Evolutionary conservation across 2,329 filamentous ascomycete genomes (phyloP), one percentile per base, ranked within the genome.

Genomic region (Colletotrichum sublineola): DNA sequence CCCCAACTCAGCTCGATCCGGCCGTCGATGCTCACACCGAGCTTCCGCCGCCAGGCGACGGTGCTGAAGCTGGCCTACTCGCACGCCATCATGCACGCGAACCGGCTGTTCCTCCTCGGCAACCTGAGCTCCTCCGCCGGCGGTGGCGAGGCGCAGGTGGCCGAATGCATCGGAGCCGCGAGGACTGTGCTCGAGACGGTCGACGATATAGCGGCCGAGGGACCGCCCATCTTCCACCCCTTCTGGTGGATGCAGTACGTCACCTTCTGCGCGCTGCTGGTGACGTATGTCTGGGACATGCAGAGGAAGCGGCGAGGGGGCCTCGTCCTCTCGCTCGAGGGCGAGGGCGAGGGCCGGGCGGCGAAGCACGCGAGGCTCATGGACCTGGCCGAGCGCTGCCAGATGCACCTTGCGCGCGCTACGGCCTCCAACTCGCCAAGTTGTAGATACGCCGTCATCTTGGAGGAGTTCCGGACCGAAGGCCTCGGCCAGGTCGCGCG

Each of bases 21-120:
- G 3, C 85, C 85, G 0, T 84, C 82, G 0, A 86, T 82, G 69
- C 77, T 87, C 2, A 84, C 87, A 14, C 81, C 83, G 0, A 82
- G 80, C 5, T 86, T 87, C 50, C 80, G 78, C 44, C 82, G 81
- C 4, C 88, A 90, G 73, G 84, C 87, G 2, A 86, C 82, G 0
- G 87, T 88, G 0, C 78, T 90, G 12, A 86, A 85, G 50, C 80
- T 90, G 0, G 87, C 87, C 0, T 85, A 89, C 73, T 85, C 83
- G 5, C 88, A 90, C 65, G 86, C 88, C 2, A 81, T 87, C 11
- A 88, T 91, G 76, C 83, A 90, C 24, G 84, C 87, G 8, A 89
- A 87, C 58, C 84, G 89, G 0, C 84, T 86, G 0, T 88, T 90
- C 56, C 81, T 90, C 0, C 80, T 90, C 0, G 81, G 67, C 53